These are phyloP conservation scores for Yarrowia keelungensis DNA, from an alignment of 805 yeast species.

Conservation along the genomic window DNA sequence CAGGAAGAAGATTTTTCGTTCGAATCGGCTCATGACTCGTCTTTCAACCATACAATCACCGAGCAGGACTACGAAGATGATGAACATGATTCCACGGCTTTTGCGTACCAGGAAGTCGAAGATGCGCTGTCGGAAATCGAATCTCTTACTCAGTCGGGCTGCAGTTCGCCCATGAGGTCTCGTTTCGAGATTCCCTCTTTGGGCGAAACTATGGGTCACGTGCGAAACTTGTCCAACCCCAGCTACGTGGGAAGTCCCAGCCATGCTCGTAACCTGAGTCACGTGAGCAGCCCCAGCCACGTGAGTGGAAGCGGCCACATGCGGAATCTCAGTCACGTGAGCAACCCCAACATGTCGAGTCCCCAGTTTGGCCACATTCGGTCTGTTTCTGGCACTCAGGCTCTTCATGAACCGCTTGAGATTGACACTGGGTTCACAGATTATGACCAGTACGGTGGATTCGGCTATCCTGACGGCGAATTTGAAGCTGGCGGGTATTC, in stretches of 20 bases:
- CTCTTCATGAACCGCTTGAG: conserved; percentile 4
- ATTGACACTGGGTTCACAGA: conserved; percentile 9
- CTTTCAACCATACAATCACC: not conserved
- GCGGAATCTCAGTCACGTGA: not conserved
- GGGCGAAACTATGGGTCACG: conserved; percentile 8
- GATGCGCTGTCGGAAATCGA: conserved; percentile 19
- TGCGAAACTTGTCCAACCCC: not conserved
- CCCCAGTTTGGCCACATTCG: conserved; percentile 2
- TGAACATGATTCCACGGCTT: conserved; percentile 17
- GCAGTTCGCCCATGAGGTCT: not conserved
- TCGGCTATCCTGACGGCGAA: conserved; percentile 6
- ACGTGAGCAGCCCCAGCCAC: conserved; percentile 15
- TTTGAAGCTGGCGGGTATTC: conserved; percentile 5
- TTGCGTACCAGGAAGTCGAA: conserved; percentile 34
- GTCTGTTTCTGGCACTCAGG: conserved; percentile 4
- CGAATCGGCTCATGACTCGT: conserved; percentile 1
- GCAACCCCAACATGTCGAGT: not conserved
- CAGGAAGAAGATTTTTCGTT: conserved; percentile 4
- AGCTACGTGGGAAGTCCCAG: not conserved
- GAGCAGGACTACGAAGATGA: conserved; percentile 5
- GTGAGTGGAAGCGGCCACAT: not conserved
- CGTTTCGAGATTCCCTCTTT: not conserved
- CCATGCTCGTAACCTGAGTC: conserved; percentile 2
- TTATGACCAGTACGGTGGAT: conserved; percentile 1
- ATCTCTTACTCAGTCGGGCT: conserved; percentile 8